Evolutionary conservation across 805 yeast genomes (phyloP), one percentile per base, ranked within the genome.

Genomic region (Ogataea minuta): DNA sequence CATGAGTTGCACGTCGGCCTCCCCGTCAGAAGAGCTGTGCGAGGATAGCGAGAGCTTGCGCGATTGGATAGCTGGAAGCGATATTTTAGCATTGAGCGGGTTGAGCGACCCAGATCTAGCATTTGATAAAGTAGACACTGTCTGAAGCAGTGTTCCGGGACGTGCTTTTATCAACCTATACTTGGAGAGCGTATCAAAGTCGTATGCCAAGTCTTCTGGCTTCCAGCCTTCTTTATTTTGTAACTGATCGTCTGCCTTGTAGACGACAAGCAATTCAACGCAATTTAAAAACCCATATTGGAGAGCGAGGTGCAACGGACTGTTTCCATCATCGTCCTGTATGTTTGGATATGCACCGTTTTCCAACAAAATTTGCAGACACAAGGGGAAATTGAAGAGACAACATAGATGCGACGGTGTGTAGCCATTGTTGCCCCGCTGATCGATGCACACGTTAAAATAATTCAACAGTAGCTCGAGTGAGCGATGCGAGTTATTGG

Each of bases 221-320:
- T 64, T 68, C 79, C 88, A 79, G 3, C 85, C 84, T n/a, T 70
- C 69, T 10, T 62, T 57, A 57, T 86, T 86, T 24, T 65, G 57
- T 15, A 70, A 52, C 15, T 66, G 61, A 26, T 70, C 71, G 43
- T 78, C 74, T 1, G 77, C 75, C 14, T 71, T 68, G 21, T 75
- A 66, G 12, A 64, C 66, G 0, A 81, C 59, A 30, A 84, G 60
- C 23, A 81, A 55, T 36, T 74, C 69, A 45, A 79, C 60, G 31
- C 85, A 79, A 33, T 74, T 74, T 11, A 74, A 52, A 44, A 77
- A 74, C 5, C 90, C 91, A 50, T 71, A 76, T 39, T 83, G 81
- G 49, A 86, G 72, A 0, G 96, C 95, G 36, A 84, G 67, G 61
- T 91, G 98, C 28, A 91, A 64, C 0, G 96, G 87, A 2, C 95